Evolutionary conservation across 495 filamentous ascomycete species (phyloP).

Genomic region (Lasiosphaeria miniovina): DNA sequence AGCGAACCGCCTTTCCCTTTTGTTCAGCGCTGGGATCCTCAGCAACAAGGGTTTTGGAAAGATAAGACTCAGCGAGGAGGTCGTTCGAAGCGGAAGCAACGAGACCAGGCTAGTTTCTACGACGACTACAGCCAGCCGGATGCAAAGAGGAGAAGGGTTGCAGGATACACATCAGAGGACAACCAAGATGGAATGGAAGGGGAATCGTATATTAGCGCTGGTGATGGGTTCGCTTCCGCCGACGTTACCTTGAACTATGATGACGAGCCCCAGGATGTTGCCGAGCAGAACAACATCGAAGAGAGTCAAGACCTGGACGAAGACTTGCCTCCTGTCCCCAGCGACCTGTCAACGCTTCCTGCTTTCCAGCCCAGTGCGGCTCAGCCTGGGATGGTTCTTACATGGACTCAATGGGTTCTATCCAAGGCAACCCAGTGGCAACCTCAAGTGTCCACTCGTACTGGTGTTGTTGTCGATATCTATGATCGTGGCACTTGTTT

Average conservation of each 20-base stretch:
- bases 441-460: slow-evolving; percentile 65
- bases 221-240: slow-evolving; percentile 17
- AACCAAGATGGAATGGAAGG: slow-evolving; percentile 24
- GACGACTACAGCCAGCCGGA: slow-evolving; percentile 30
- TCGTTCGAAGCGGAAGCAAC: slow-evolving; percentile 37
- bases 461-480: slow-evolving; percentile 56
- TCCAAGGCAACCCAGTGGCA: slow-evolving; percentile 75
- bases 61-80: slow-evolving; percentile 32
- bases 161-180: slow-evolving; percentile 30
- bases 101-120: slow-evolving; percentile 35
- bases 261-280: slow-evolving; percentile 37
- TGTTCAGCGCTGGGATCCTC: slow-evolving; percentile 79
- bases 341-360: slow-evolving; percentile 55
- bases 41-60: slow-evolving; percentile 48
- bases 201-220: slow-evolving; percentile 23
- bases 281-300: slow-evolving; percentile 29
- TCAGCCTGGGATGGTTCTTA: slow-evolving; percentile 64
- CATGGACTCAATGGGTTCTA: slow-evolving; percentile 73
- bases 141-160: slow-evolving; percentile 50
- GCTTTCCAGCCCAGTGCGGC: slow-evolving; percentile 52
- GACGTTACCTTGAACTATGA: slow-evolving; percentile 54
- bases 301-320: slow-evolving; percentile 35
- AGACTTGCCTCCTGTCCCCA: slow-evolving; percentile 68
- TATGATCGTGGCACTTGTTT: slow-evolving; percentile 45
- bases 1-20: slow-evolving; percentile 88